phyloP scores from a whole-genome alignment of 1,284 basidiomycete species.

The Rugosomyces carneus region DNA sequence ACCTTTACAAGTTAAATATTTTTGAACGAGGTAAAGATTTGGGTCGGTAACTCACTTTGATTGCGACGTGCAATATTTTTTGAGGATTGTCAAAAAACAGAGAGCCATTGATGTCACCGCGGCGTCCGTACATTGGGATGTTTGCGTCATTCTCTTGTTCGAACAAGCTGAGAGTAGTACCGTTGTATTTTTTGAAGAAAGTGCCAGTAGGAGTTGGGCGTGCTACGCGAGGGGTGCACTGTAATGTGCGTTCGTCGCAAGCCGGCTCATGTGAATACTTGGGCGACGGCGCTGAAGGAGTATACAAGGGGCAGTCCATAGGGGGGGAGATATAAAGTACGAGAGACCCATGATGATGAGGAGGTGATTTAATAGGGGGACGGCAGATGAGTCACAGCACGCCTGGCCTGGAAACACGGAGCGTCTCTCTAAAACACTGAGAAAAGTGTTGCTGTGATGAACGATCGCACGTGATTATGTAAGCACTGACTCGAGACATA shows the following conservation, averaged over 20 bases:
- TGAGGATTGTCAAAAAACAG: slow-evolving; percentile 34
- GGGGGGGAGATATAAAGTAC: not conserved
- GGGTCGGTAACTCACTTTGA: slow-evolving; percentile 34
- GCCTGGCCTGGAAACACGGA: slow-evolving; percentile 3
- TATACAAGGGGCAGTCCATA: slow-evolving; percentile 22
- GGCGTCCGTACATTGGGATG: slow-evolving; percentile 32
- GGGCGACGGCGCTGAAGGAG: slow-evolving; percentile 31
- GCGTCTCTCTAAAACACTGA: not conserved
- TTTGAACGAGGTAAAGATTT: slow-evolving; percentile 3
- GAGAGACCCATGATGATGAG: not conserved
- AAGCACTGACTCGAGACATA: not conserved
- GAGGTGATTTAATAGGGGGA: not conserved
- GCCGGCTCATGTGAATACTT: slow-evolving; percentile 32
- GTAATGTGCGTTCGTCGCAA: slow-evolving; percentile 31
- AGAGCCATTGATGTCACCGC: slow-evolving; percentile 29
- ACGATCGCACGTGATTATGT: not conserved
- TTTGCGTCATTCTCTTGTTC: slow-evolving; percentile 31
- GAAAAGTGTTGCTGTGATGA: too few relatives aligned
- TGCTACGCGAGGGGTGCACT: slow-evolving; percentile 27
- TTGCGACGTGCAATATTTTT: slow-evolving; percentile 34
- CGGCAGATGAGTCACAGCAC: slow-evolving; percentile 12
- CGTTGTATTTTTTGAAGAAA: slow-evolving; percentile 29
- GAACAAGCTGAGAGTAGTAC: slow-evolving; percentile 29
- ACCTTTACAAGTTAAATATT: slow-evolving; percentile 31
- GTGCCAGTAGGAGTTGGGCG: slow-evolving; percentile 24